Percentiles rank a stretch among this genome's conserved stretches.
Conservation (phyloP, 768 basidiomycete genomes). For the Kwoniella bestiolae region DNA sequence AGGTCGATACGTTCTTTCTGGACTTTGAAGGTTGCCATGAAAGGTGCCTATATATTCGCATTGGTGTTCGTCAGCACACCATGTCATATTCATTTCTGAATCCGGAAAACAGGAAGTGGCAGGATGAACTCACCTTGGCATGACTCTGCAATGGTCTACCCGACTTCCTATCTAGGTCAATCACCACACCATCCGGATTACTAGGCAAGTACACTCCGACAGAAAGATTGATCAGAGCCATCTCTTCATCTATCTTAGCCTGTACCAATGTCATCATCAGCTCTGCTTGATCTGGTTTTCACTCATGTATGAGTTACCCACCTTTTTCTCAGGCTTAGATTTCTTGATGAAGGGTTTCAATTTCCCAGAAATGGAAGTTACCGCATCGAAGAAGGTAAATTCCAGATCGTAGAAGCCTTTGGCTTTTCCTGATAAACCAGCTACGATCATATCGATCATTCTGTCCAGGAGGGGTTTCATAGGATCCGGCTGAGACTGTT, state of each 20-base stretch:
- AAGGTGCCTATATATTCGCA: slow-evolving; percentile 92
- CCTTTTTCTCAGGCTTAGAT: slow-evolving; percentile 96
- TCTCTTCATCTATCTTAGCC: slow-evolving; percentile 99
- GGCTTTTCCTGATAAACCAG: slow-evolving; percentile 84
- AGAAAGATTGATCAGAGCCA: slow-evolving; percentile 91
- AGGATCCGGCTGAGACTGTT: slow-evolving; percentile 67
- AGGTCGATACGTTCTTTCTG: slow-evolving; percentile 77
- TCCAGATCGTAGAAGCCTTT: slow-evolving; percentile 89
- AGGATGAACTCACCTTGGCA: slow-evolving; percentile 71
- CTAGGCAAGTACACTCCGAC: slow-evolving; percentile 96
- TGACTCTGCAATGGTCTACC: slow-evolving; percentile 95
- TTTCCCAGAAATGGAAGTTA: slow-evolving; percentile 97
- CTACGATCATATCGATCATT: slow-evolving; percentile 79
- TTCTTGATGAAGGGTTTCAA: slow-evolving; percentile 95
- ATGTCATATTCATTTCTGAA: not conserved
- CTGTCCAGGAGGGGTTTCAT: slow-evolving; percentile 94
- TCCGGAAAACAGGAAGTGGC: not conserved
- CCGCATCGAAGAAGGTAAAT: slow-evolving; percentile 92
- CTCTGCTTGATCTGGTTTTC: slow-evolving; percentile 5
- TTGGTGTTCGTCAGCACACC: too few relatives aligned
- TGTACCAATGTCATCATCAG: slow-evolving; percentile 54
- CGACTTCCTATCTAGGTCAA: slow-evolving; percentile 97
- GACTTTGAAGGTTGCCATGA: slow-evolving; percentile 99
- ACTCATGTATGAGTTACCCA: slow-evolving; percentile 35
- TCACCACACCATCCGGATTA: slow-evolving; percentile 93